phyloP scores from a whole-genome alignment of 441 rosid genomes.

The Gossypium gossypioides region DNA sequence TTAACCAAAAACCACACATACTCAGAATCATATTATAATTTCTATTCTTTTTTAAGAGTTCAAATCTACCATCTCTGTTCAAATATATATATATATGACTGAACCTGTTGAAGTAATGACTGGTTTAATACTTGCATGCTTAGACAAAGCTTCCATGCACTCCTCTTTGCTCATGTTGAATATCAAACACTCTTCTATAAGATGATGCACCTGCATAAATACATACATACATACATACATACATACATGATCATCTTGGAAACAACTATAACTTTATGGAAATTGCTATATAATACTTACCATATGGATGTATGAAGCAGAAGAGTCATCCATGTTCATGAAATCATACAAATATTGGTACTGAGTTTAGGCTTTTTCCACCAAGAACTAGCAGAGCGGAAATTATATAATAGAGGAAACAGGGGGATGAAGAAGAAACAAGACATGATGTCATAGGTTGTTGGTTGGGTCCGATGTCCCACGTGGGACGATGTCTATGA shows the following conservation, averaged over 20 bases:
- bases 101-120: constrained; percentile 74
- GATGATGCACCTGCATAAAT: constrained; percentile 59
- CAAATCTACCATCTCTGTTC: background rate
- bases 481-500: constrained; percentile 58
- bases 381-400: background rate
- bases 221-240: background rate
- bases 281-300: constrained; percentile 21
- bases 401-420: background rate
- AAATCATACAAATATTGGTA: background rate
- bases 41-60: background rate
- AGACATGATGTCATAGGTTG: background rate
- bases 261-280: background rate
- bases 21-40: background rate
- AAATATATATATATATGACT: background rate
- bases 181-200: constrained; percentile 73
- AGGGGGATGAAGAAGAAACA: background rate
- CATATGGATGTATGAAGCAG: constrained; percentile 72
- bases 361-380: background rate
- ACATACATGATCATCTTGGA: background rate
- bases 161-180: constrained; percentile 81
- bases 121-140: constrained; percentile 75
- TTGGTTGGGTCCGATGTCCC: constrained; percentile 37
- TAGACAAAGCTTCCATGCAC: constrained; percentile 83
- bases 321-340: constrained; percentile 25
- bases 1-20: background rate